Evolutionary conservation across 2,329 filamentous ascomycete genomes (phyloP), one percentile per base, ranked within the genome.

Genomic region (Didymellaceae sp.): DNA sequence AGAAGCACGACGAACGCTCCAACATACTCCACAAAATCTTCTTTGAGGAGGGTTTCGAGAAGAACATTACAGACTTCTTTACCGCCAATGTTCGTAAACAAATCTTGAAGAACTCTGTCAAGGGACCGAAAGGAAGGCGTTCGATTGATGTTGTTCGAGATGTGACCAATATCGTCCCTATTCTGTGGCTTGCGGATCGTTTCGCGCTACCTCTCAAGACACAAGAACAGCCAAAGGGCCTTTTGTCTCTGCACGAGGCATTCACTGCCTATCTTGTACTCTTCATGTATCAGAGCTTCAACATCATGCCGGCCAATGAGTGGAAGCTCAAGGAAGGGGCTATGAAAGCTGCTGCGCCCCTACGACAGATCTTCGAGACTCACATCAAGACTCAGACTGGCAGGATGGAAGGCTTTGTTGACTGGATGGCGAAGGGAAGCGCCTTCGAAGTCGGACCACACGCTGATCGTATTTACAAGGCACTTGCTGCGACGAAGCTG

Each of bases 151-250:
- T 81, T 4, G 76, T 90, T 8, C 82, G 86, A 18, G 86, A 90
- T 53, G 81, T 90, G 1, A 86, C 83, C 20, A 90, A 90, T 64
- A 73, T 89, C 20, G 81, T 80, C 0, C 86, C 87, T 5, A 82
- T 86, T 3, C 78, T 84, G 59, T 89, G 82, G 61, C 75, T 89
- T 31, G 84, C 82, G 0, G 77, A 86, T 2, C 79, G 81, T 4
- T 88, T 89, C 66, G 83, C 84, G 39, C 74, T 90, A 3, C 86
- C 88, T 0, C 75, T 91, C 30, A 89, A 89, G 75, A 86, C 83
- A 0, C 67, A 71, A 2, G 76, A 83, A 9, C 82, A 84, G 41
- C 82, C 84, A 2, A 82, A 79, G 58, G 87, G 87, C 2, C 43
- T 82, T 6, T 35, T 82, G 14, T 74, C 77, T 1, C 59, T 78